Evolutionary conservation across 2,329 filamentous ascomycete genomes (phyloP).

Genomic region (Microcyclospora tardicrescens): DNA sequence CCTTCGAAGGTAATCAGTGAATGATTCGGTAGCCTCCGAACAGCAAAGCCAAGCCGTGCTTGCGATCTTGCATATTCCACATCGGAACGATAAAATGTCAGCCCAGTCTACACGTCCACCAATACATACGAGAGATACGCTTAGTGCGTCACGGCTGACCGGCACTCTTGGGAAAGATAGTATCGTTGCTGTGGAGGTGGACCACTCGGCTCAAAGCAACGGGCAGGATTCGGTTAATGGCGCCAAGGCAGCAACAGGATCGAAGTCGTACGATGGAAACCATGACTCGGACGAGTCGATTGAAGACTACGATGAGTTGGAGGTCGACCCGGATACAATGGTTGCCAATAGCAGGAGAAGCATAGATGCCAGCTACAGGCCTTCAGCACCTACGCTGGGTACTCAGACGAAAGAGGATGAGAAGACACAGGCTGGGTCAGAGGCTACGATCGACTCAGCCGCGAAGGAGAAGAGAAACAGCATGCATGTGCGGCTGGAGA

Average conservation of each 20-base stretch:
- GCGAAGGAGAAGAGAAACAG: conserved; percentile 22
- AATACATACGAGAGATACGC: conserved; percentile 10
- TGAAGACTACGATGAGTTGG: conserved; percentile 30
- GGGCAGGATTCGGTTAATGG: background rate
- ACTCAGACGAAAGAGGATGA: conserved; percentile 2
- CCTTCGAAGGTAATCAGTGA: no score
- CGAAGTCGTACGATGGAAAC: background rate
- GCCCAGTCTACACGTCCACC: conserved; percentile 4
- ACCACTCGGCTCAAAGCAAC: background rate
- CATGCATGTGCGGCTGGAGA: conserved; percentile 35
- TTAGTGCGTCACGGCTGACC: conserved; percentile 11
- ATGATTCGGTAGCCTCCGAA: no score
- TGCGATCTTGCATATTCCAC: no score
- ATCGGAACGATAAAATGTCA: no score
- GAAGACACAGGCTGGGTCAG: conserved; percentile 1
- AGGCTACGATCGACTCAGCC: conserved; percentile 3
- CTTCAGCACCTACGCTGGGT: conserved; percentile 1
- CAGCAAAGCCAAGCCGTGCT: no score
- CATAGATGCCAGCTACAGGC: conserved; percentile 12
- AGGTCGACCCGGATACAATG: conserved; percentile 25
- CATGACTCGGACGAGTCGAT: conserved; percentile 21
- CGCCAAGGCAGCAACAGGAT: background rate
- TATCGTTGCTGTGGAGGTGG: conserved; percentile 7
- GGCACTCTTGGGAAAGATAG: conserved; percentile 12
- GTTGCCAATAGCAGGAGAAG: conserved; percentile 22